Conservation (phyloP, 2,329 filamentous ascomycete genomes). For the Aspergillus uvarum region DNA sequence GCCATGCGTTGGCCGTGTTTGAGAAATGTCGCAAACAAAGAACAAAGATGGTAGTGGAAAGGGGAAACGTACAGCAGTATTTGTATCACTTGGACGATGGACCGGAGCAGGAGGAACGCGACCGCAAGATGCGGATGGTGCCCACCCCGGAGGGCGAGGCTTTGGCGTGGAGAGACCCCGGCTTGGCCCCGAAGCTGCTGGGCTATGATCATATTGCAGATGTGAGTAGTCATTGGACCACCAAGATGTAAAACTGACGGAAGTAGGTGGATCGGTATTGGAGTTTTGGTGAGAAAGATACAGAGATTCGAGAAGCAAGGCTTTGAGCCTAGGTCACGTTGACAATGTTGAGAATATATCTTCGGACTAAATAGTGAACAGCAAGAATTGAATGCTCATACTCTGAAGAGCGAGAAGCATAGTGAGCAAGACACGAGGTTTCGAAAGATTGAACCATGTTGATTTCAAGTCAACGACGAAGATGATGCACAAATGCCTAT, state of each 20-base stretch:
- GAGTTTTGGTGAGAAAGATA: not conserved
- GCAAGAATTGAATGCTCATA: too few species aligned
- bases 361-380: too few species aligned
- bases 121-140: constrained; percentile 45
- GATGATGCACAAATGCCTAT: too few species aligned
- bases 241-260: not conserved
- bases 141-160: constrained; percentile 43
- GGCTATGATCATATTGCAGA: constrained; percentile 43
- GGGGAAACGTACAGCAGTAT: constrained; percentile 62
- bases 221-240: constrained; percentile 23
- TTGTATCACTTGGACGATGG: constrained; percentile 64
- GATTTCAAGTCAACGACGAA: too few species aligned
- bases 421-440: too few species aligned
- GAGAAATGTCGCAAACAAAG: constrained; percentile 58
- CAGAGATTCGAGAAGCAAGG: not conserved
- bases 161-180: constrained; percentile 45
- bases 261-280: constrained; percentile 5
- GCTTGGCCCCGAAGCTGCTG: constrained; percentile 39
- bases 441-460: too few species aligned
- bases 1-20: constrained; percentile 46
- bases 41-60: constrained; percentile 59
- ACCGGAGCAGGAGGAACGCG: constrained; percentile 54
- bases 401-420: too few species aligned
- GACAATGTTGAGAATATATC: too few species aligned
- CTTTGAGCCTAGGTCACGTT: not conserved